Evolutionary conservation across 2,329 filamentous ascomycete genomes (phyloP), one percentile per base, ranked within the genome.

Genomic region (Penicillium sp.): DNA sequence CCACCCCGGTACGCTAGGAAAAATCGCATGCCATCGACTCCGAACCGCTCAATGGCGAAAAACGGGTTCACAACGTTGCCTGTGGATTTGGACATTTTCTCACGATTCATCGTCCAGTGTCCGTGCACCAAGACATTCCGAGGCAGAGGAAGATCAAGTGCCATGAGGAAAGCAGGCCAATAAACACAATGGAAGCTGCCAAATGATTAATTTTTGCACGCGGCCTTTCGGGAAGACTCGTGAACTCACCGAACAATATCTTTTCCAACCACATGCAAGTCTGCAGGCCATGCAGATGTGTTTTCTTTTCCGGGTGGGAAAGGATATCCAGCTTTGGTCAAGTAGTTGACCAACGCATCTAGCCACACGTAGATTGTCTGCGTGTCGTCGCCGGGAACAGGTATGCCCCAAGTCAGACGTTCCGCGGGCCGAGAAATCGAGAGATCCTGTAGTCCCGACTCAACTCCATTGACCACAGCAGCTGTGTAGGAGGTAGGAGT

Each of bases 301-400:
- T 79, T 73, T 58, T 89, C 85, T 4, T 82, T 77, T 2, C 86
- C 86, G 0, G 89, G 87, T 0, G 85, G 91, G 34, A 76, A 75
- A 0, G 91, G 91, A 70, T 95, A 97, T 15, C 93, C 92, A 1
- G 91, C 85, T 61, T 88, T 91, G 16, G 92, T 96, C 50, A 94
- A 77, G 72, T 99, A 99, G 74, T 97, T 99, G 68, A 97, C 83
- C 31, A 99, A 83, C 1, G 94, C 94, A 75, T 99, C 95, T 0
- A 99, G 83, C 94, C 94, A 99, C 33, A 99, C 95, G 69, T 99
- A 99, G 57, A 99, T 93, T 3, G 92, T 97, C 75, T 97, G 94
- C 19, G 80, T 84, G 0, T 84, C 78, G 68, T 99, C 94, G 52
- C 87, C 87, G 0, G 94, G 94, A 27, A 97, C 94, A 7, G 82